Evolutionary conservation across 2,329 filamentous ascomycete species (phyloP), one percentile per base, ranked within the genome.

Genomic region (Nigrograna mackinnonii): DNA sequence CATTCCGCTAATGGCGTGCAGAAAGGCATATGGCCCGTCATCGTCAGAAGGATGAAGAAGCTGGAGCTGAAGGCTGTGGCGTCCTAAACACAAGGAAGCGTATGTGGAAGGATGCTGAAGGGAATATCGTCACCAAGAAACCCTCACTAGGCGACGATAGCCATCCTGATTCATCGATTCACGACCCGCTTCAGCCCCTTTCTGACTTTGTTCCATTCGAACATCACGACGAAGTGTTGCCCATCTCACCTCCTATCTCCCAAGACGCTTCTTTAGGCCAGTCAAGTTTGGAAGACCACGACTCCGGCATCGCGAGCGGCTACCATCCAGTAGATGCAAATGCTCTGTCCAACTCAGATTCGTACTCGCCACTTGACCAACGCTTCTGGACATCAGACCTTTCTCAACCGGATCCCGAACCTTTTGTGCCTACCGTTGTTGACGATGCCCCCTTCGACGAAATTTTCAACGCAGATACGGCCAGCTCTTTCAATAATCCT

Each of bases 401-500:
- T 43, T 53, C 52, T 35, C 65, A 50, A 28, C 52, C 62, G 39
- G 59, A 64, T 49, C 48, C 58, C 32, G 53, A 57, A 17, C 33
- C 53, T 11, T 54, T 62, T 7, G 38, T 44, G 20, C 36, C 52
- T 20, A 46, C 53, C 44, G 33, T 50, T 35, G 51, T 59, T 47
- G 50, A 62, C 51, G 58, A 65, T 62, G 57, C 66, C 14, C 63
- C 67, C 13, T 78, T 77, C 50, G 77, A 80, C 38, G 77, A 83
- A 37, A 73, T 78, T 22, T 83, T 84, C 53, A 77, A 78, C 43
- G 75, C 80, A 33, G 81, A 84, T 54, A 84, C 81, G 38, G 80
- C 81, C 21, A 82, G 76, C 54, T 83, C 80, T 0, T 85, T 85
- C 57, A 84, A 85, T 41, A 82, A 83, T 66, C 82, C 82, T 4